These are phyloP conservation scores for Debaryomyces nepalensis DNA, from an alignment of 1,139 yeast genomes.

Conservation along the genomic window DNA sequence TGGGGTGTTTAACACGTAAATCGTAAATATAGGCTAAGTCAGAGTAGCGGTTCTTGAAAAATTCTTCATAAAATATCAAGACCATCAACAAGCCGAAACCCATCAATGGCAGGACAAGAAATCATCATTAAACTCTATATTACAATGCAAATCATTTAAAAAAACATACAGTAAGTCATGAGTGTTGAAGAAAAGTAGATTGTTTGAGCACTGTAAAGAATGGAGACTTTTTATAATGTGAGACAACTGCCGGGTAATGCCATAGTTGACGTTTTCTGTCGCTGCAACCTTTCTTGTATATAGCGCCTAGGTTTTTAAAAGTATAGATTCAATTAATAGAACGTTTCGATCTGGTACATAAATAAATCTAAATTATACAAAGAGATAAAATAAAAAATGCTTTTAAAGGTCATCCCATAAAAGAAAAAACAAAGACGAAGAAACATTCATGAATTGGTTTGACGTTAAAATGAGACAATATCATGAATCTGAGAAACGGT, in stretches of 20 bases:
- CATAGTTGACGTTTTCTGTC: neutral
- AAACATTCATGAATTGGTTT: constrained; percentile 2
- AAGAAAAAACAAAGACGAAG: constrained; percentile 5
- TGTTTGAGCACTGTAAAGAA: neutral
- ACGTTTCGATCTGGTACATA: constrained; percentile 2
- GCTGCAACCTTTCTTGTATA: neutral
- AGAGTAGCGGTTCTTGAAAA: constrained; percentile 28
- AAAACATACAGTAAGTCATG: no score
- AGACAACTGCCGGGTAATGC: constrained; percentile 1
- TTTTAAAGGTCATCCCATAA: constrained; percentile 1
- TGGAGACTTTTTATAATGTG: neutral
- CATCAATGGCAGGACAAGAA: constrained; percentile 20
- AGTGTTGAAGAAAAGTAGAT: neutral
- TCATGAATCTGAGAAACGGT: neutral
- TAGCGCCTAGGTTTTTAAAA: no score
- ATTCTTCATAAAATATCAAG: constrained; percentile 17
- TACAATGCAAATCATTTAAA: neutral
- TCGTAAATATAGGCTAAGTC: constrained; percentile 14
- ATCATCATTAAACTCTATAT: constrained; percentile 20
- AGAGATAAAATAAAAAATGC: constrained; percentile 4
- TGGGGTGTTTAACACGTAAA: neutral
- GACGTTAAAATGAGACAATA: constrained; percentile 4
- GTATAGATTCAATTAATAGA: no score
- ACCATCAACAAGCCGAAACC: constrained; percentile 15
- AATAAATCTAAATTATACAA: constrained; percentile 8